Evolutionary conservation across 345 rosid species (phyloP).

Genomic region (Clarkia xantiana): DNA sequence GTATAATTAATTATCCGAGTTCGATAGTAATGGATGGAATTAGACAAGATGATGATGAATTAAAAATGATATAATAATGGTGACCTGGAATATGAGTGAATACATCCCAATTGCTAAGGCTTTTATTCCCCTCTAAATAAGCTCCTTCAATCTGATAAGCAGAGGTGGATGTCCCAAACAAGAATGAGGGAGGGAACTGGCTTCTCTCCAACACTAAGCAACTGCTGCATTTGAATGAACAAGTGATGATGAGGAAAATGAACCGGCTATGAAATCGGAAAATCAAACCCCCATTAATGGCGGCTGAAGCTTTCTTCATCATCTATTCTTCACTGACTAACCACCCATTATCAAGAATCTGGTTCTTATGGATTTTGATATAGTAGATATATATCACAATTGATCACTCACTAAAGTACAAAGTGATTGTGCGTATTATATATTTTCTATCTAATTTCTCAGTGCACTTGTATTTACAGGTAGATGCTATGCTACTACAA

Average conservation of each 20-base stretch:
- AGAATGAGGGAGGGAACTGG: conserved; percentile 7
- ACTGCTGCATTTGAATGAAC: neutral
- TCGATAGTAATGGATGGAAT: neutral
- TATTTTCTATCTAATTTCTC: too few species aligned
- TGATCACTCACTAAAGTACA: too few species aligned
- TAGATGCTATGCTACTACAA: too few species aligned
- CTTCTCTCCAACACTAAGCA: conserved; percentile 1
- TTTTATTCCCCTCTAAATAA: conserved; percentile 10
- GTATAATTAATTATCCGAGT: neutral
- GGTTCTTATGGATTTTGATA: too few species aligned
- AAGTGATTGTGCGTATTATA: too few species aligned
- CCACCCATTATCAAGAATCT: too few species aligned
- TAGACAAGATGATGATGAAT: neutral
- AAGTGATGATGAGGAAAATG: neutral
- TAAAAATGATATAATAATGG: neutral
- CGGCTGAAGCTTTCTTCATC: too few species aligned
- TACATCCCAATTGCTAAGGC: conserved; percentile 21
- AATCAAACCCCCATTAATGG: too few species aligned
- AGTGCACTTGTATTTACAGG: too few species aligned
- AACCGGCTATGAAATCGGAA: neutral
- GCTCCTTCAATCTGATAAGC: conserved; percentile 18
- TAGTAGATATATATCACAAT: too few species aligned
- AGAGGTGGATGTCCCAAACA: conserved; percentile 8
- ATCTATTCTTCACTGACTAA: too few species aligned
- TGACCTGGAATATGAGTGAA: conserved; percentile 16